A percentile compares a stretch with the other conserved stretches of the same genome.
Evolutionary conservation across 192 early-diverging fungal genomes (phyloP).

Genomic region (Coemansia sp.): DNA sequence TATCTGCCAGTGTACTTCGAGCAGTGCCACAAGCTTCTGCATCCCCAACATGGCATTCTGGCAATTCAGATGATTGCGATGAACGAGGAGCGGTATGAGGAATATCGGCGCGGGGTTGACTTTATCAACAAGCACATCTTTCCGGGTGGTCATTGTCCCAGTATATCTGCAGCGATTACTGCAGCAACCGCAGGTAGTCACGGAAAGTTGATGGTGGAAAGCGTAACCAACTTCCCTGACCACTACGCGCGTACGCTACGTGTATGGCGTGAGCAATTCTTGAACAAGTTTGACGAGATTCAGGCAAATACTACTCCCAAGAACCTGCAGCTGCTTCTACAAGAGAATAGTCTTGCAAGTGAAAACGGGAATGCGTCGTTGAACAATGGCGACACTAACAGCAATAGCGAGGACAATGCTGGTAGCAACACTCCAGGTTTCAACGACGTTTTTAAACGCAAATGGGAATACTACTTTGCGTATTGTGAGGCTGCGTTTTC

Average conservation of each 20-base stretch:
- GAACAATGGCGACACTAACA: neutral
- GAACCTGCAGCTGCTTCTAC: constrained; percentile 25
- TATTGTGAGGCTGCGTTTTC: constrained; percentile 75
- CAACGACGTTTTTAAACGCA: constrained; percentile 61
- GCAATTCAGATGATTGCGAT: constrained; percentile 70
- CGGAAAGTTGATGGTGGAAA: constrained; percentile 61
- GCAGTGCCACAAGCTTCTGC: constrained; percentile 58
- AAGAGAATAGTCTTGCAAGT: constrained; percentile 10
- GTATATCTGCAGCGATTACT: constrained; percentile 57
- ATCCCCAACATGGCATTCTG: constrained; percentile 58
- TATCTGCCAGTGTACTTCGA: constrained; percentile 66
- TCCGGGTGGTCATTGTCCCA: constrained; percentile 73
- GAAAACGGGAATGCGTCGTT: neutral
- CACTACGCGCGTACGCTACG: constrained; percentile 70
- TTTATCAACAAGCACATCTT: constrained; percentile 79
- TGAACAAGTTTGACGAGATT: constrained; percentile 57
- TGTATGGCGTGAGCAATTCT: constrained; percentile 67
- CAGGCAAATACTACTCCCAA: constrained; percentile 16
- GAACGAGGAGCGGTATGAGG: constrained; percentile 64
- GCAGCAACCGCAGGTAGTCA: constrained; percentile 57
- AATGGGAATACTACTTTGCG: constrained; percentile 76
- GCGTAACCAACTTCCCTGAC: constrained; percentile 63
- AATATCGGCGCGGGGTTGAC: constrained; percentile 60
- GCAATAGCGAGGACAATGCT: neutral
- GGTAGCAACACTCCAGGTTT: constrained; percentile 21